Evolutionary conservation across 345 rosid genomes (phyloP), one percentile per base, ranked within the genome.

Genomic region (Carallia pectinifolia): DNA sequence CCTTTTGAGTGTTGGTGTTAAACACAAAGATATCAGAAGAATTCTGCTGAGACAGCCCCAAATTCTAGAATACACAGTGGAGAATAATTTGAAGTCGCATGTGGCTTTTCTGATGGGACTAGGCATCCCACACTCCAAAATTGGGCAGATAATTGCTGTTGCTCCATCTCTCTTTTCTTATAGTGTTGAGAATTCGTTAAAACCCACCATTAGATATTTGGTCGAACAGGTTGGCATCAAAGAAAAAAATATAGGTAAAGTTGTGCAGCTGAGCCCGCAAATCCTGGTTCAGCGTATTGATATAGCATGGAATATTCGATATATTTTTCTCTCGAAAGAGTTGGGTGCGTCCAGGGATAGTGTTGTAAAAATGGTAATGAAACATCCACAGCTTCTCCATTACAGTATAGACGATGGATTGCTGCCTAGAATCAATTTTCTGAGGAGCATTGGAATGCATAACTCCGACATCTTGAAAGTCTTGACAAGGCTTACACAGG

Each of bases 401-500:
- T 95, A 95, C 76, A 95, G 99, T 77, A 85, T 95, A 1, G 97
- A 95, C 27, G 93, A 90, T 13, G 99, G 97, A 30, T 83, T 92
- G 53, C 76, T 95, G 72, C 97, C 99, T 19, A 82, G 96, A 78
- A 95, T 95, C 84, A 90, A 92, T 74, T 95, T 95, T 80, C 87
- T 90, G 62, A 83, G 97, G 81, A 95, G 92, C 72, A 92, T 90
- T 33, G 97, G 99, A 55, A 86, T 95, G 97, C 40, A 69, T 70
- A 74, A 90, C 77, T 72, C 93, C 58, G 97, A 92, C 65, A 92
- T 92, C 76, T 71, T 95, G 81, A 95, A 95, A 86, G 91, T 95
- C 84, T 88, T 90, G 81, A 95, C 97, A 39, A 89, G 92, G 81
- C 96, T 95, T 72, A 81, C 99, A 18, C 99, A 95, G 97, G 99